phyloP scores from a whole-genome alignment of 2,329 filamentous ascomycete species.

The Didymella pomorum region DNA sequence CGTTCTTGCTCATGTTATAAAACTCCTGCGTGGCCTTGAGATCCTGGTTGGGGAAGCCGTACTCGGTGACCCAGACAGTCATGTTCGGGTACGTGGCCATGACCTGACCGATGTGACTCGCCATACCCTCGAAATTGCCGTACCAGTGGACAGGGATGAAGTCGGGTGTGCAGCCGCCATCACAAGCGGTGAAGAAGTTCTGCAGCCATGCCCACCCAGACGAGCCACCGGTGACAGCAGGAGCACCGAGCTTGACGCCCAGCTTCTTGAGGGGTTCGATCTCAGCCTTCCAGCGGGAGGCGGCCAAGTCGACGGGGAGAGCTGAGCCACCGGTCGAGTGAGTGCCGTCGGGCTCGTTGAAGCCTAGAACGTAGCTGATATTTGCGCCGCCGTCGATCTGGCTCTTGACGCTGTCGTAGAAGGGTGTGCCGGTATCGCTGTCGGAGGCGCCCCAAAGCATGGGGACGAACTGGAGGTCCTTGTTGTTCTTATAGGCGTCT shows the following conservation, averaged over 20 bases:
- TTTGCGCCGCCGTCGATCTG: constrained; percentile 64
- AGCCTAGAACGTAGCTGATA: constrained; percentile 73
- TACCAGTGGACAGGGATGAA: constrained; percentile 64
- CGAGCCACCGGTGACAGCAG: constrained; percentile 70
- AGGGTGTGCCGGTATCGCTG: constrained; percentile 60
- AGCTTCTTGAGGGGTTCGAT: constrained; percentile 71
- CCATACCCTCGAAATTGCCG: constrained; percentile 73
- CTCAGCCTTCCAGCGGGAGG: constrained; percentile 73
- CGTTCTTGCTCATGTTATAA: constrained; percentile 71
- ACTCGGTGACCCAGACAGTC: constrained; percentile 82
- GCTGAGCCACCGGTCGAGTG: constrained; percentile 67
- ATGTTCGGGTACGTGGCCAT: constrained; percentile 58
- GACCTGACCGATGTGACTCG: constrained; percentile 70
- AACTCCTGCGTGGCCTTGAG: constrained; percentile 68
- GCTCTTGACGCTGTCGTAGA: constrained; percentile 65
- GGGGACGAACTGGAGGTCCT: constrained; percentile 74
- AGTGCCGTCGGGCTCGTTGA: constrained; percentile 79
- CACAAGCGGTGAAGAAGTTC: constrained; percentile 69
- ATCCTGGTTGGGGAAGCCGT: constrained; percentile 66
- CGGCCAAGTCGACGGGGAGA: constrained; percentile 67
- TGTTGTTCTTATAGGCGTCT: constrained; percentile 54
- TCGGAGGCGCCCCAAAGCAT: constrained; percentile 75
- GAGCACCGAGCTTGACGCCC: constrained; percentile 73
- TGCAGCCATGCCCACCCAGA: constrained; percentile 71
- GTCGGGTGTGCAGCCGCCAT: constrained; percentile 56